Conservation (phyloP, 164 flowering plant species). For the Vitis cinerea region DNA sequence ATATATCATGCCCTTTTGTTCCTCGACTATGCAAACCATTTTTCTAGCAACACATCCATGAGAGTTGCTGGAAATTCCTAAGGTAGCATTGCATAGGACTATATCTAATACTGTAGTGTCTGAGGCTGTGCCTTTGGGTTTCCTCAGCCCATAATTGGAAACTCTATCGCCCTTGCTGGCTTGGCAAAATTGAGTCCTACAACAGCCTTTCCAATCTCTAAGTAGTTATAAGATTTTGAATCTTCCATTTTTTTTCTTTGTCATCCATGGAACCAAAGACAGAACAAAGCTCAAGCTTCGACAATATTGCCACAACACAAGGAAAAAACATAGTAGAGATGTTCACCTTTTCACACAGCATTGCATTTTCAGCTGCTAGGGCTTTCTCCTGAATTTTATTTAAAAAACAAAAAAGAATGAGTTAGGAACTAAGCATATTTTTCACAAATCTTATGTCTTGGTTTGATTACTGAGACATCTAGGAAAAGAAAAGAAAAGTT, state of each 20-base stretch:
- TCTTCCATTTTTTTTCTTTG: background rate
- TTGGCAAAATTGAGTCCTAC: too few species aligned
- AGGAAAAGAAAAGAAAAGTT: background rate
- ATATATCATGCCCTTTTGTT: too few species aligned
- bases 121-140: too few species aligned
- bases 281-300: too few species aligned
- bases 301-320: too few species aligned
- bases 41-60: too few species aligned
- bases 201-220: background rate
- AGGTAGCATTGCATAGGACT: background rate
- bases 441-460: too few species aligned
- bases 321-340: background rate
- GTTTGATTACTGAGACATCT: background rate
- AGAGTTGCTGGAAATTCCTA: background rate
- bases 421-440: background rate
- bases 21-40: too few species aligned
- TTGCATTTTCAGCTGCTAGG: slow-evolving; percentile 63
- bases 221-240: background rate
- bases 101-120: too few species aligned
- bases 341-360: slow-evolving; percentile 57
- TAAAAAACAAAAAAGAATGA: background rate
- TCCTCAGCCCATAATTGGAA: too few species aligned
- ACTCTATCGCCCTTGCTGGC: too few species aligned
- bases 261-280: too few species aligned
- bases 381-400: slow-evolving; percentile 50